Percentiles rank a stretch among this genome's conserved stretches.
Evolutionary conservation across 345 rosid species (phyloP).

Genomic region (Euclidium syriacum): DNA sequence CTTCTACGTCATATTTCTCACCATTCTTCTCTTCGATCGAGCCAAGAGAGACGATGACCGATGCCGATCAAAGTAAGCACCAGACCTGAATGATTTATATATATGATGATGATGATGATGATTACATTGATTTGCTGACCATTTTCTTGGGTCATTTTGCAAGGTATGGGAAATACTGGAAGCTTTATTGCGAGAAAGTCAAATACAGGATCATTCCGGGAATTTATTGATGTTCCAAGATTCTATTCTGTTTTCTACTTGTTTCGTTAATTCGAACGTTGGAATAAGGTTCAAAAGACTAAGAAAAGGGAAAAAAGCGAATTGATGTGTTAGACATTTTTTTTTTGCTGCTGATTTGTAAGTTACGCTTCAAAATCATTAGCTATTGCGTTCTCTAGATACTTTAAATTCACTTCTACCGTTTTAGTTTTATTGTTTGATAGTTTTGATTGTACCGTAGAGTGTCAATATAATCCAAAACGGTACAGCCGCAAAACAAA

Average conservation of each 20-base stretch:
- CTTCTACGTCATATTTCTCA: slow-evolving; percentile 83
- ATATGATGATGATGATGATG: no score
- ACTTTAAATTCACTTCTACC: not conserved
- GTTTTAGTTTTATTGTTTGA: not conserved
- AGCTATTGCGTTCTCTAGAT: not conserved
- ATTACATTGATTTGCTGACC: not conserved
- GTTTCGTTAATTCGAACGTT: slow-evolving; percentile 8
- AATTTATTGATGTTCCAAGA: slow-evolving; percentile 45
- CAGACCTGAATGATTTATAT: not conserved
- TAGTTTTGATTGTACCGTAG: not conserved
- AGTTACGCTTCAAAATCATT: not conserved
- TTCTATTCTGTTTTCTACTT: not conserved
- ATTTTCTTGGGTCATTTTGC: not conserved
- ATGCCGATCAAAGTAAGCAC: slow-evolving; percentile 84
- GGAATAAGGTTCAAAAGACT: slow-evolving; percentile 6
- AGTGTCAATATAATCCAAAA: no score
- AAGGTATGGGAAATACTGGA: slow-evolving; percentile 90
- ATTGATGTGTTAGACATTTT: slow-evolving; percentile 4
- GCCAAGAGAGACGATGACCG: slow-evolving; percentile 95
- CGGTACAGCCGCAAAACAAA: no score
- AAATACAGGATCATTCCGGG: slow-evolving; percentile 70
- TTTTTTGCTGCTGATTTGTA: slow-evolving; percentile 1
- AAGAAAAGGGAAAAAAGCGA: not conserved
- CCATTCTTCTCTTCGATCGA: slow-evolving; percentile 89
- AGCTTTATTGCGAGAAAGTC: slow-evolving; percentile 77